Base-by-base conservation (phyloP, 106 monocot species). In the Iris macrosiphon region DNA sequence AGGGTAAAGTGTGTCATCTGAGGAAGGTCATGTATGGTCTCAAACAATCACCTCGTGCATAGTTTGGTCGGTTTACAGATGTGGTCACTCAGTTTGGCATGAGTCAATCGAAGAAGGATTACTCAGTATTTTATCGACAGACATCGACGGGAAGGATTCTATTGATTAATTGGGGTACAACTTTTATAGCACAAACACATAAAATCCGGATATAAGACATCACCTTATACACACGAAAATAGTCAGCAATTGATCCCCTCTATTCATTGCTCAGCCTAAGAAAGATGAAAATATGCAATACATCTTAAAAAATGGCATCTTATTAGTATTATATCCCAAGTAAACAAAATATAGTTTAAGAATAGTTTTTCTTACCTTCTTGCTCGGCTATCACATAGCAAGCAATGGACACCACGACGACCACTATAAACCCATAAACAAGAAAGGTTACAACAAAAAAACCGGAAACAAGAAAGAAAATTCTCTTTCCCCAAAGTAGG, bases 341-440 rank as follows among this genome's bases (percentile, higher is more conserved):
- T 3, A 12, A 13, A 16, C 20, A 27, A 16, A 27, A 20, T 63
- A 12, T 5, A 54, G 0, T 26, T 5, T 20, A 6, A 24, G 11
- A 40, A 57, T 57, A 41, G 2, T 25, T 16, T 32, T 3, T 15
- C 2, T 19, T 76, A 98, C 96, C 80, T 90, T 87, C 96, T 87
- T 31, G 90, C 96, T 68, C 70, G 82, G n/a, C 75, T 30, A 78
- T 98, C 96, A 70, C 96, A 98, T 12, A 98, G 83, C 96, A 90
- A 98, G 59, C 96, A 98, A 73, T 98, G 96, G 50, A 98, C 86
- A 57, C 96, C 96, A 75, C 96, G 96, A 14, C 96, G 75, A 4
- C 96, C 96, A 76, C 96, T 98, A 46, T 74, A 98, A 42, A 91
- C 96, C 96, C 96, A 98, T 31, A 98, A 55, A 90, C 96, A 90